phyloP scores from a whole-genome alignment of 2,329 filamentous ascomycete species.

The Sporothrix schenckii region DNA sequence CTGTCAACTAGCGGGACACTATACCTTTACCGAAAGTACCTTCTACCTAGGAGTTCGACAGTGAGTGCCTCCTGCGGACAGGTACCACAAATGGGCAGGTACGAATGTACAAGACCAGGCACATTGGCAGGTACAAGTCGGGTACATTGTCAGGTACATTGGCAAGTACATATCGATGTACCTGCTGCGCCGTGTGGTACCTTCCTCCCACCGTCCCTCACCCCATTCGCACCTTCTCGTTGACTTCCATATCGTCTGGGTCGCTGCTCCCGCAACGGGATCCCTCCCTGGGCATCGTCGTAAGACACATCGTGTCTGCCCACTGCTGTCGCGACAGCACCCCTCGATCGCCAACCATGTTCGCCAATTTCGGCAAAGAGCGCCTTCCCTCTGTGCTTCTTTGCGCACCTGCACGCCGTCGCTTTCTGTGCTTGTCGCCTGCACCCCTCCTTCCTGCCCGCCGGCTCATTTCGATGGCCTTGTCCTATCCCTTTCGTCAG shows the following conservation, averaged over 20 bases:
- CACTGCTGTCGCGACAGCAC: constrained; percentile 16
- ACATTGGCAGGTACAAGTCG: neutral
- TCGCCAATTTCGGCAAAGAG: constrained; percentile 26
- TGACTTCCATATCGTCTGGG: neutral
- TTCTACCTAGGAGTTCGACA: neutral
- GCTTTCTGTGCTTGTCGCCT: neutral
- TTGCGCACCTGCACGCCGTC: neutral
- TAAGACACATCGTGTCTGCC: neutral
- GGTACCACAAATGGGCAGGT: neutral
- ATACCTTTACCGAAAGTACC: neutral
- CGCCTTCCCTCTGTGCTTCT: neutral
- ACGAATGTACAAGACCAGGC: neutral
- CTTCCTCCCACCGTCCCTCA: constrained; percentile 12
- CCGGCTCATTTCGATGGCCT: constrained; percentile 12
- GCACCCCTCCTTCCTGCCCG: constrained; percentile 19
- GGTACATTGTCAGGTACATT: neutral
- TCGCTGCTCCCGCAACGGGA: constrained; percentile 12
- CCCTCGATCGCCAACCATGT: constrained; percentile 23
- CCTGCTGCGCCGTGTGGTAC: neutral
- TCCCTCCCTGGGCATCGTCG: neutral
- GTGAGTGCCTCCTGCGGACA: constrained; percentile 15
- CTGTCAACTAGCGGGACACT: neutral
- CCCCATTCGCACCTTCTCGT: constrained; percentile 8
- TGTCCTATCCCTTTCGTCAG: constrained; percentile 7
- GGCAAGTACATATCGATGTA: neutral